Evolutionary conservation across 495 filamentous ascomycete species (phyloP).

Genomic region (Xylaria venustula): DNA sequence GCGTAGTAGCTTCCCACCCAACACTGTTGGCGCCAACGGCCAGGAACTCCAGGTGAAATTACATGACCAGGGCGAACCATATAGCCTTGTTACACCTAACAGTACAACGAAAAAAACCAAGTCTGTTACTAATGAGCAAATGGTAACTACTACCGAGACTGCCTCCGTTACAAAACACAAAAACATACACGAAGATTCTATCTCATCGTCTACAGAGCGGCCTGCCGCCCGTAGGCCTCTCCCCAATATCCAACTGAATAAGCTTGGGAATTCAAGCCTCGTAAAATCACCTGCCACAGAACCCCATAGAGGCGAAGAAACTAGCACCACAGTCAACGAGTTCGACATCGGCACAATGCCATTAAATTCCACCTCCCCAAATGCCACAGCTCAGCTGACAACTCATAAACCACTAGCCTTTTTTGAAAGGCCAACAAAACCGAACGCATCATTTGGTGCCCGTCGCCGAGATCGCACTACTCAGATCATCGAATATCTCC

Average conservation of each 20-base stretch:
- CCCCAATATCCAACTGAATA: background rate
- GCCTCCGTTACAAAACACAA: background rate
- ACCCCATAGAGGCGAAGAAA: background rate
- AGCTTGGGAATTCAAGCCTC: background rate
- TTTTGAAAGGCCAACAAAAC: slow-evolving; percentile 5
- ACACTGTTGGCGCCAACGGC: too few species aligned
- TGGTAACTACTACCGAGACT: background rate
- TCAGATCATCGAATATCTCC: slow-evolving; percentile 66
- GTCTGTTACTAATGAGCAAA: background rate
- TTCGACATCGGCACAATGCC: background rate
- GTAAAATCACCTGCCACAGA: background rate
- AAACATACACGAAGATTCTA: background rate
- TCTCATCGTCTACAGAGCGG: background rate
- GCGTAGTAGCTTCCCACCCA: too few species aligned
- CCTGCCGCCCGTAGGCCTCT: slow-evolving; percentile 3
- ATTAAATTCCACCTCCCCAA: background rate
- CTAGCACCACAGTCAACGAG: background rate
- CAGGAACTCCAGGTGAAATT: too few species aligned
- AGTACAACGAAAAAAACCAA: too few species aligned
- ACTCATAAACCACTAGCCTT: slow-evolving; percentile 5
- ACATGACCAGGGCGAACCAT: too few species aligned
- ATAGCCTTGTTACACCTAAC: too few species aligned
- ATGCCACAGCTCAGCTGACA: background rate
- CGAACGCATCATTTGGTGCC: slow-evolving; percentile 21
- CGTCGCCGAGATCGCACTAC: slow-evolving; percentile 32